Percentiles rank a stretch among this genome's conserved stretches.
Conservation (phyloP, 345 rosid genomes). For the Draba incana region DNA sequence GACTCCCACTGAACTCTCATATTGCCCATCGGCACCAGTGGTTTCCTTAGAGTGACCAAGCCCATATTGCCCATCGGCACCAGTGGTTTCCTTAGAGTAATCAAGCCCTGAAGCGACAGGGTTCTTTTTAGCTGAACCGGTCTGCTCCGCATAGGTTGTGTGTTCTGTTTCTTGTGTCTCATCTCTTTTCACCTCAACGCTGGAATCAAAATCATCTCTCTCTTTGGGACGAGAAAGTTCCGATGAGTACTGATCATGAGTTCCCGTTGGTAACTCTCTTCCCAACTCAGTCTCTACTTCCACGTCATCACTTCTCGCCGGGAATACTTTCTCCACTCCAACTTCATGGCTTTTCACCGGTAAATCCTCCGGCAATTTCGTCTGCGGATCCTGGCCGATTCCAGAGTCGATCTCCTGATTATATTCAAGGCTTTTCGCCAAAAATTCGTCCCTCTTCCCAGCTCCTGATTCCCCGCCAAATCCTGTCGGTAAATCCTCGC, state of each 20-base stretch:
- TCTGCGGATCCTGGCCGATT: not conserved
- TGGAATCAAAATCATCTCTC: slow-evolving; percentile 1
- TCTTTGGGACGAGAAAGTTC: slow-evolving; percentile 32
- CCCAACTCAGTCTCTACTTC: slow-evolving; percentile 25
- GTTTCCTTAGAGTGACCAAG: slow-evolving; percentile 49
- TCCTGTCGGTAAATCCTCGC: not conserved
- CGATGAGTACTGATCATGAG: slow-evolving; percentile 56
- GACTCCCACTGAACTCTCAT: not conserved
- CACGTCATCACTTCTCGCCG: slow-evolving; percentile 23
- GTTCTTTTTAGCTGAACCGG: slow-evolving; percentile 46
- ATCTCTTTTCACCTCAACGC: slow-evolving; percentile 11
- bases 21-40: slow-evolving; percentile 14
- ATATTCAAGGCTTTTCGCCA: not conserved
- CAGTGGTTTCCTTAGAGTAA: slow-evolving; percentile 34
- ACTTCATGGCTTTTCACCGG: not conserved
- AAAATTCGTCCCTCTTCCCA: not conserved
- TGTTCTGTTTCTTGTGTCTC: slow-evolving; percentile 38
- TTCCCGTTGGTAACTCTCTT: slow-evolving; percentile 22
- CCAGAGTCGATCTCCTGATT: not conserved
- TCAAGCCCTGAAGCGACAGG: slow-evolving; percentile 57
- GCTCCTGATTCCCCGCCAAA: not conserved
- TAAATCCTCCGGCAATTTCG: slow-evolving; percentile 8
- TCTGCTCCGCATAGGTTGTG: slow-evolving; percentile 45
- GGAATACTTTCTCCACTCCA: not conserved
- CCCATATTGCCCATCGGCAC: slow-evolving; percentile 31